Evolutionary conservation across 2,329 filamentous ascomycete genomes (phyloP), one percentile per base, ranked within the genome.

Genomic region (Alternaria gaisen): DNA sequence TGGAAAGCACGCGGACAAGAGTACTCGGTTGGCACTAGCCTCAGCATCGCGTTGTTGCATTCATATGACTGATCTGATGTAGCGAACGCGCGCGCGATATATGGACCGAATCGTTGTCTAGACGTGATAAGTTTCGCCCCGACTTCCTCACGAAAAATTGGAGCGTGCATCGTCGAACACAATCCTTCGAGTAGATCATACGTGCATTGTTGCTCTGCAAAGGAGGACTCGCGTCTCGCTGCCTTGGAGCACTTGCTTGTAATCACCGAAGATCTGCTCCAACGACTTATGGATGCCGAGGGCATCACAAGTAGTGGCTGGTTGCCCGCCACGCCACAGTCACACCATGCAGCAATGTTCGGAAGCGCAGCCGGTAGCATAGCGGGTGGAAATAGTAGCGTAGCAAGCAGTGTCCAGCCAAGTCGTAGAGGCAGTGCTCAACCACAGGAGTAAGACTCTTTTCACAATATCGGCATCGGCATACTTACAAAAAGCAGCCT

Each of bases 151-250:
- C 70, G 69, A 66, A 74, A 70, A 67, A 74, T 74, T 61, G 72
- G 65, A 53, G 76, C 74, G 63, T 74, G 73, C 59, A 75, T 77
- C 63, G 72, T 78, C 62, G 76, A 78, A 63, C 75, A 78, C 69
- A 75, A 73, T 66, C 71, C 71, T 42, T 70, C 63, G 52, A 74
- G 71, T 68, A 74, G 70, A 55, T 76, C 75, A 9, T 78, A 71
- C 57, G 65, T 77, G 8, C 76, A 78, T 60, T 77, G 75, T 57
- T 66, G 65, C 36, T 75, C 72, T 20, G 73, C 76, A 6, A 74
- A 74, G 22, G 76, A 78, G 54, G 57, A 67, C 36, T 71, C 73
- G 0, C 69, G 75, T 6, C 60, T 74, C 12, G 72, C 70, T 41
- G 76, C 76, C 7, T 40, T 72, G 28, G 75, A 78, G 47, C 76